A percentile compares a stretch with the other conserved stretches of the same genome.
phyloP scores from a whole-genome alignment of 2,329 filamentous ascomycete genomes.

The Penicillium sp. region DNA sequence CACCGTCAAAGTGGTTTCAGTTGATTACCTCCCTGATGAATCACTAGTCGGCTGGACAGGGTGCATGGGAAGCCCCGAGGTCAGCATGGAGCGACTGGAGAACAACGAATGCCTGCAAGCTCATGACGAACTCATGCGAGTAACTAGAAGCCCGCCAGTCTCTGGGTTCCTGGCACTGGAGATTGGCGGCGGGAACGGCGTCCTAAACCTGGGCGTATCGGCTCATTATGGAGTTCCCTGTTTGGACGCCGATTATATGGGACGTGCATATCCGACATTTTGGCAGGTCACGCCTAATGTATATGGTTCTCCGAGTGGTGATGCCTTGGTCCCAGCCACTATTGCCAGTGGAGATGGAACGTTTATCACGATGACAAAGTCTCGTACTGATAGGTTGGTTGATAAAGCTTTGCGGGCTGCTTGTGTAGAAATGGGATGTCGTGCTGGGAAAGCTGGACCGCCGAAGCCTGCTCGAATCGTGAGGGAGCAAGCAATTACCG shows the following conservation, averaged over 20 bases:
- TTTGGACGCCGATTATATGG: constrained; percentile 50
- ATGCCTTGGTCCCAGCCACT: constrained; percentile 44
- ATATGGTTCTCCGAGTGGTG: constrained; percentile 31
- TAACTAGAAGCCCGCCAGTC: constrained; percentile 45
- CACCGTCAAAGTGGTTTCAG: constrained; percentile 53
- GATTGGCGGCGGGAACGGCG: constrained; percentile 67
- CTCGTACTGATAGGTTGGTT: constrained; percentile 44
- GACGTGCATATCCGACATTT: constrained; percentile 48
- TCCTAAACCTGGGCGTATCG: constrained; percentile 58
- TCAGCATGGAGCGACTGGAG: constrained; percentile 60
- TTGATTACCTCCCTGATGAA: constrained; percentile 52
- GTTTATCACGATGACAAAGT: constrained; percentile 46
- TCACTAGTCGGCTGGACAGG: constrained; percentile 56
- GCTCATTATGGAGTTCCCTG: constrained; percentile 51
- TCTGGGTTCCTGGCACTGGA: constrained; percentile 64
- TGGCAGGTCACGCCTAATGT: constrained; percentile 50
- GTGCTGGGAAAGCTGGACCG: constrained; percentile 17
- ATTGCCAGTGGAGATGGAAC: constrained; percentile 55
- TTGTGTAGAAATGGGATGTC: constrained; percentile 58
- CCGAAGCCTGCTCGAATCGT: constrained; percentile 13
- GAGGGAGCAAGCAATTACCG: constrained; percentile 39
- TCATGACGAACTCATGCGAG: constrained; percentile 53
- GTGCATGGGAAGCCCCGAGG: constrained; percentile 60
- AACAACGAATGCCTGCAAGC: constrained; percentile 53
- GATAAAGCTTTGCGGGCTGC: constrained; percentile 55